phyloP scores from a whole-genome alignment of 805 yeast species.

The Citeromyces matritensis region DNA sequence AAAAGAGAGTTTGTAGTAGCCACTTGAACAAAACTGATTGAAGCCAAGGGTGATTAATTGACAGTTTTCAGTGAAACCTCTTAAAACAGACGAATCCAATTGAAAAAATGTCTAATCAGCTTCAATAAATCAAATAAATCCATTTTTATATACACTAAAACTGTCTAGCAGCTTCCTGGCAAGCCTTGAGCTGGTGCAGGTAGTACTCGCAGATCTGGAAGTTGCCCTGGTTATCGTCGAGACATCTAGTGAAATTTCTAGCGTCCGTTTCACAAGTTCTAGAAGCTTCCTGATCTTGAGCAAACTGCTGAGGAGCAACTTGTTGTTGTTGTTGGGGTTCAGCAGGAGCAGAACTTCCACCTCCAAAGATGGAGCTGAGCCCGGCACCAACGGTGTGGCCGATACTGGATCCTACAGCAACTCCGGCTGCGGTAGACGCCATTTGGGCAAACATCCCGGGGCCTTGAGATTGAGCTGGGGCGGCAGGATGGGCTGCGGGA shows the following conservation, averaged over 20 bases:
- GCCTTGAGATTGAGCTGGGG: constrained; percentile 34
- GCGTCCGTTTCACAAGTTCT: constrained; percentile 84
- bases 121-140: no score
- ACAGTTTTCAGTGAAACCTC: no score
- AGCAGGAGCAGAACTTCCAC: constrained; percentile 41
- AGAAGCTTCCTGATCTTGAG: constrained; percentile 25
- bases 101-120: no score
- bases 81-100: no score
- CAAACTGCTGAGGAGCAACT: constrained; percentile 21
- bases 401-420: constrained; percentile 93
- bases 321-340: constrained; percentile 26
- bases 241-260: constrained; percentile 86
- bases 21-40: no score
- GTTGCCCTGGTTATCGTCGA: constrained; percentile 88
- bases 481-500: constrained; percentile 25
- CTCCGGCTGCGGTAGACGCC: constrained; percentile 99
- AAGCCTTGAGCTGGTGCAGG: constrained; percentile 92
- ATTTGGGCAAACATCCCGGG: constrained; percentile 93
- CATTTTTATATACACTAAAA: constrained; percentile 37
- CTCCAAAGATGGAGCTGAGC: constrained; percentile 77
- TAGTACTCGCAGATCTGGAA: constrained; percentile 95
- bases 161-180: constrained; percentile 85
- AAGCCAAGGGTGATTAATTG: no score
- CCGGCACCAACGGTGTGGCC: constrained; percentile 98
- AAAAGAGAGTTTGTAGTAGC: no score